phyloP scores from a whole-genome alignment of 768 basidiomycete genomes.

The Sistotremastrum suecicum region DNA sequence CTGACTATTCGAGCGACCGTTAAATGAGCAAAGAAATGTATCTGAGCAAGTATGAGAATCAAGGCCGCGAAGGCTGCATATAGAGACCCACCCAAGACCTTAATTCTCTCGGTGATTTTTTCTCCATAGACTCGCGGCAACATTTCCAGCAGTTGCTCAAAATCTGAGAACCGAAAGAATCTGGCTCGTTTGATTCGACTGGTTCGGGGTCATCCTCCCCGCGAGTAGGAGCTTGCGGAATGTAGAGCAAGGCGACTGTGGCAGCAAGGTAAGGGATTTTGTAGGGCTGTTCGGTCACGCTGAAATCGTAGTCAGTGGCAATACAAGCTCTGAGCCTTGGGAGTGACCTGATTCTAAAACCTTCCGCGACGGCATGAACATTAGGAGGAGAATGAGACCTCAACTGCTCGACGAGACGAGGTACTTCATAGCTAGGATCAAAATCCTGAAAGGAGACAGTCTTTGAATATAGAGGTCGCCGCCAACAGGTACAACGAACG shows the following conservation, averaged over 20 bases:
- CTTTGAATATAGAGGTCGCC: constrained; percentile 1
- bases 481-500: not conserved
- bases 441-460: constrained; percentile 32
- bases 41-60: constrained; percentile 29
- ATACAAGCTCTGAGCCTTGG: not conserved
- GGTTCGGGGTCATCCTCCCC: constrained; percentile 20
- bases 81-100: constrained; percentile 60
- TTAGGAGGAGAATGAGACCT: constrained; percentile 43
- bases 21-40: constrained; percentile 87
- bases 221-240: constrained; percentile 27
- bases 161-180: constrained; percentile 51
- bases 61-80: constrained; percentile 4
- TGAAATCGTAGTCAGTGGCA: constrained; percentile 15
- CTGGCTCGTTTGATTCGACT: constrained; percentile 23
- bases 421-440: constrained; percentile 45
- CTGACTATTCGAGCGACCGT: constrained; percentile 65
- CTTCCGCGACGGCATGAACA: constrained; percentile 55
- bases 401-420: constrained; percentile 50
- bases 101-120: constrained; percentile 81
- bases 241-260: constrained; percentile 47
- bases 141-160: constrained; percentile 86
- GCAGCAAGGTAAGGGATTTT: constrained; percentile 87
- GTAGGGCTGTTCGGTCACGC: constrained; percentile 84
- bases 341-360: constrained; percentile 56
- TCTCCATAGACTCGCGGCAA: constrained; percentile 80